These are phyloP conservation scores for Cronartium quercuum DNA, from an alignment of 1,284 basidiomycete species.

Conservation along the genomic window DNA sequence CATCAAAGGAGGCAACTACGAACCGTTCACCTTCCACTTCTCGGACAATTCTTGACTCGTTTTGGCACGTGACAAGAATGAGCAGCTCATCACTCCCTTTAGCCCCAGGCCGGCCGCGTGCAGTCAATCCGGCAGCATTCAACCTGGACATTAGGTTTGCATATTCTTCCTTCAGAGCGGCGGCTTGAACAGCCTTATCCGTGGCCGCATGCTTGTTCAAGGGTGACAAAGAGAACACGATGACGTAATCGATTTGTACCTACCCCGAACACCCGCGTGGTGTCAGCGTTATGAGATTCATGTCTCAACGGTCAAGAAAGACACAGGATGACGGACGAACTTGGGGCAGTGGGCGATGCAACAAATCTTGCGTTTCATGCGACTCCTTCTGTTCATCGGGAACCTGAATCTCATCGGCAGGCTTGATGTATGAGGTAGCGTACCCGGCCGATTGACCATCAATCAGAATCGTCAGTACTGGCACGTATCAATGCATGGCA, in stretches of 20 bases:
- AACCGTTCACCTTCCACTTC: constrained; percentile 67
- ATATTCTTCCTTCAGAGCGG: constrained; percentile 15
- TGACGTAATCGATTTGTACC: constrained; percentile 38
- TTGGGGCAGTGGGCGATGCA: no score
- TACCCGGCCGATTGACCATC: no score
- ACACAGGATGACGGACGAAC: no score
- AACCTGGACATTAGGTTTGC: constrained; percentile 16
- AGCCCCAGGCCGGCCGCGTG: constrained; percentile 6
- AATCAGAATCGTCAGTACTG: no score
- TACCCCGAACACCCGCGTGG: not conserved
- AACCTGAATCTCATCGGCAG: no score
- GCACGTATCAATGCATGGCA: no score
- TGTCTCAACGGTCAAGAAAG: no score
- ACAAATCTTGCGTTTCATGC: no score
- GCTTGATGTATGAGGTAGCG: no score
- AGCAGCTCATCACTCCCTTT: constrained; percentile 64
- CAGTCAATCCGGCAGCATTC: constrained; percentile 20
- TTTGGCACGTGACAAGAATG: constrained; percentile 66
- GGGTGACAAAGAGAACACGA: constrained; percentile 27
- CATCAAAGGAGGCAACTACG: not conserved
- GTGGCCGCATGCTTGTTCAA: not conserved
- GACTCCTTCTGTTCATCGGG: no score
- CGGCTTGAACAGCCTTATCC: not conserved
- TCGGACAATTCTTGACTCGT: constrained; percentile 58
- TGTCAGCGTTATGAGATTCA: no score